Evolutionary conservation across 148 eudicot genomes (phyloP).

Genomic region (Silene latifolia): DNA sequence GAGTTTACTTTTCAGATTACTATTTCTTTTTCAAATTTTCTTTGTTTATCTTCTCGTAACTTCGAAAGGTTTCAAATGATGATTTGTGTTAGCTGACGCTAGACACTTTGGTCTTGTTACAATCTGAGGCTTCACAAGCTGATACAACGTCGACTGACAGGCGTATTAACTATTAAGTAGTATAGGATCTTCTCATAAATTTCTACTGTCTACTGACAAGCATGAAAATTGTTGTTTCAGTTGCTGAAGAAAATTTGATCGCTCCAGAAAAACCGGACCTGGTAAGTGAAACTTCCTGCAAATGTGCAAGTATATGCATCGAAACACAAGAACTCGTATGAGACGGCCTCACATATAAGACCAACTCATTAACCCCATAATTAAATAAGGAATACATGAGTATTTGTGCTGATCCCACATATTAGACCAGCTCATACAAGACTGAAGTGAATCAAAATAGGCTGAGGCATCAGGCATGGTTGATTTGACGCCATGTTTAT

Average conservation of each 20-base stretch:
- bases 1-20: background rate
- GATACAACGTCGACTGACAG: background rate
- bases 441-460: background rate
- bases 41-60: background rate
- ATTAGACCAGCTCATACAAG: background rate
- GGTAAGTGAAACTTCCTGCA: conserved; percentile 39
- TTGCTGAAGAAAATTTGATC: conserved; percentile 80
- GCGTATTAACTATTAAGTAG: background rate
- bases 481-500: background rate
- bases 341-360: too few species aligned
- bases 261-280: conserved; percentile 64
- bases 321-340: background rate
- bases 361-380: background rate
- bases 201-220: background rate
- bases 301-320: background rate
- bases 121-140: background rate
- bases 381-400: background rate
- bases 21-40: background rate
- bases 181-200: background rate
- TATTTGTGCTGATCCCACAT: too few species aligned
- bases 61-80: background rate
- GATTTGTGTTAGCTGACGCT: background rate
- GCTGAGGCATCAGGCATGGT: background rate
- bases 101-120: background rate
- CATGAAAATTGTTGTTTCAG: conserved; percentile 41